phyloP scores from a whole-genome alignment of 345 rosid species.

The Triadica sebifera region DNA sequence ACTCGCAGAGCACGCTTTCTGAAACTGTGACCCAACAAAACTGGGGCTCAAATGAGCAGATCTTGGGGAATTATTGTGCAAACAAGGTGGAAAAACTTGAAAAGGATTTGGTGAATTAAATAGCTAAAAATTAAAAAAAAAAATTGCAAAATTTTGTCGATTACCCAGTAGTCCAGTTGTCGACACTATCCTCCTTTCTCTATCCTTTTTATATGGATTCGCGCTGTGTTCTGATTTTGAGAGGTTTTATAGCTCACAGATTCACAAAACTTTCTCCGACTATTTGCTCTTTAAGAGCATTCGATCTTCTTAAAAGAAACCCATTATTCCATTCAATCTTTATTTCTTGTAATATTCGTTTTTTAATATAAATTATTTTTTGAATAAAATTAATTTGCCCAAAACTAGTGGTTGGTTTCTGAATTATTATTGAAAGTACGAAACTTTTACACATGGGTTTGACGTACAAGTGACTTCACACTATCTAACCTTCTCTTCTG shows the following conservation, averaged over 20 bases:
- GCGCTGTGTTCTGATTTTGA: slow-evolving; percentile 7
- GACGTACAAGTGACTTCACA: too few relatives aligned
- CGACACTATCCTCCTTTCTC: background rate
- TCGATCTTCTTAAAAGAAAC: too few relatives aligned
- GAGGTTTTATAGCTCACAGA: background rate
- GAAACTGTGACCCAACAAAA: slow-evolving; percentile 2
- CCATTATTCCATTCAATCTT: too few relatives aligned
- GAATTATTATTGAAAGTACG: too few relatives aligned
- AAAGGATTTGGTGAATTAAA: slow-evolving; percentile 34
- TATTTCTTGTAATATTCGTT: too few relatives aligned
- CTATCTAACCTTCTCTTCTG: too few relatives aligned
- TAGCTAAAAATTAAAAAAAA: background rate
- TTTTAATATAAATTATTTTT: too few relatives aligned
- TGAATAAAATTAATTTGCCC: too few relatives aligned
- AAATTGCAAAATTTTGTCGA: slow-evolving; percentile 18
- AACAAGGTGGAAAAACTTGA: slow-evolving; percentile 9
- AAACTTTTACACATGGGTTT: too few relatives aligned
- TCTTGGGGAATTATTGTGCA: slow-evolving; percentile 27
- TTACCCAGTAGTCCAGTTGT: background rate
- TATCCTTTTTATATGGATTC: slow-evolving; percentile 24
- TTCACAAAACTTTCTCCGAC: background rate
- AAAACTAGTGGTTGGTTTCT: too few relatives aligned
- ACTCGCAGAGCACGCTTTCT: background rate
- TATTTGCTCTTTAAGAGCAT: too few relatives aligned
- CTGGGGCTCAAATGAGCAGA: slow-evolving; percentile 27